Percentiles rank a stretch among this genome's conserved stretches.
These are phyloP conservation scores for Albophoma yamanashiensis DNA, from an alignment of 2,329 filamentous ascomycete genomes.

Conservation along the genomic window DNA sequence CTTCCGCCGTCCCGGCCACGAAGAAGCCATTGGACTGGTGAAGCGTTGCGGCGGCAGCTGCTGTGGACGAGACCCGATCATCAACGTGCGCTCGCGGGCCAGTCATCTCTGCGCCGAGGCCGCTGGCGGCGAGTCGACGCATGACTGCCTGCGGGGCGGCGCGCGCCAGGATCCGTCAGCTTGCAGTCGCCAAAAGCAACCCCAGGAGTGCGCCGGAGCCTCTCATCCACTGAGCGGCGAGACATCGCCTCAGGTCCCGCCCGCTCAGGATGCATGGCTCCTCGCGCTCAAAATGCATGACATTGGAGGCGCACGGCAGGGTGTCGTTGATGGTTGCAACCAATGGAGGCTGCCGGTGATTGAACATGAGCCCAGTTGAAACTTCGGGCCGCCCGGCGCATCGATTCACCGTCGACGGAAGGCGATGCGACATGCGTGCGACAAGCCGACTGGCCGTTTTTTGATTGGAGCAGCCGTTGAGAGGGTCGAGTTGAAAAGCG, in stretches of 20 bases:
- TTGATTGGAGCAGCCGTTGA: neutral
- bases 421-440: neutral
- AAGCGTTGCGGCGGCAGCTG: slow-evolving; percentile 4
- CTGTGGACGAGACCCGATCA: neutral
- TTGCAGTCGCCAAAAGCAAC: neutral
- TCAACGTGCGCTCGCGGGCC: neutral
- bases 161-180: neutral
- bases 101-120: neutral
- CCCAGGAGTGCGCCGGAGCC: neutral
- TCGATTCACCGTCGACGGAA: neutral
- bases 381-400: neutral
- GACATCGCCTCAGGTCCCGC: neutral
- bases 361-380: neutral
- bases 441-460: neutral
- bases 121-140: neutral
- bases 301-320: neutral
- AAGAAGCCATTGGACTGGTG: slow-evolving; percentile 28
- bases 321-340: neutral
- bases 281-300: neutral
- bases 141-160: neutral
- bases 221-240: neutral
- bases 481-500: neutral
- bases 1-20: slow-evolving; percentile 11
- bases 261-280: neutral
- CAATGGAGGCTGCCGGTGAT: neutral